Evolutionary conservation across 2,329 filamentous ascomycete species (phyloP).

Genomic region (Tolypocladium album): DNA sequence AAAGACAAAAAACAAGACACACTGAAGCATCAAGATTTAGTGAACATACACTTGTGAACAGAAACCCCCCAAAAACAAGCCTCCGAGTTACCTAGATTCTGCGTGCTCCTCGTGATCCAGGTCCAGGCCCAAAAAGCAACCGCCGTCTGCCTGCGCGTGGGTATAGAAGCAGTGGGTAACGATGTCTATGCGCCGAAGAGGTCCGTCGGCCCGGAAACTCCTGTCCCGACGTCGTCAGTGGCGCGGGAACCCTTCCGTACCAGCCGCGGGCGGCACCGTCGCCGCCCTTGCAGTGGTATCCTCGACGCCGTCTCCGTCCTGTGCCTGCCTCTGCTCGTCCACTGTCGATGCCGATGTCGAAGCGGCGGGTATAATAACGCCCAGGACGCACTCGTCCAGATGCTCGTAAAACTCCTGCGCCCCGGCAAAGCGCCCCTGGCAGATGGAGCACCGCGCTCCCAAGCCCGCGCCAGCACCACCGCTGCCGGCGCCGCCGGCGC

Average conservation of each 20-base stretch:
- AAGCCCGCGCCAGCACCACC: constrained; percentile 18
- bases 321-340: neutral
- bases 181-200: neutral
- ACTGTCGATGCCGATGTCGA: neutral
- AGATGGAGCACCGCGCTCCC: constrained; percentile 85
- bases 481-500: neutral
- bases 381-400: constrained; percentile 58
- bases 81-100: neutral
- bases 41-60: neutral
- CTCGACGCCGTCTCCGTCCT: neutral
- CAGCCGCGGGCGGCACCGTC: neutral
- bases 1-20: neutral
- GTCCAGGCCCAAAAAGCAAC: neutral
- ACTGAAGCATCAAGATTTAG: neutral
- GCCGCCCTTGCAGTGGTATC: neutral
- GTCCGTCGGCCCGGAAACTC: neutral
- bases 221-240: neutral
- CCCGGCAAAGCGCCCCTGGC: constrained; percentile 64
- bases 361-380: constrained; percentile 39
- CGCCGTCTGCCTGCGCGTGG: neutral
- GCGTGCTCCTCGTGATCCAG: neutral
- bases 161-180: neutral
- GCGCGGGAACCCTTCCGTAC: neutral
- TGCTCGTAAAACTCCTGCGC: constrained; percentile 98
- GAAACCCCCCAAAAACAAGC: neutral